Conservation (phyloP, 257 asterid genomes). For the Penstemon davidsonii region DNA sequence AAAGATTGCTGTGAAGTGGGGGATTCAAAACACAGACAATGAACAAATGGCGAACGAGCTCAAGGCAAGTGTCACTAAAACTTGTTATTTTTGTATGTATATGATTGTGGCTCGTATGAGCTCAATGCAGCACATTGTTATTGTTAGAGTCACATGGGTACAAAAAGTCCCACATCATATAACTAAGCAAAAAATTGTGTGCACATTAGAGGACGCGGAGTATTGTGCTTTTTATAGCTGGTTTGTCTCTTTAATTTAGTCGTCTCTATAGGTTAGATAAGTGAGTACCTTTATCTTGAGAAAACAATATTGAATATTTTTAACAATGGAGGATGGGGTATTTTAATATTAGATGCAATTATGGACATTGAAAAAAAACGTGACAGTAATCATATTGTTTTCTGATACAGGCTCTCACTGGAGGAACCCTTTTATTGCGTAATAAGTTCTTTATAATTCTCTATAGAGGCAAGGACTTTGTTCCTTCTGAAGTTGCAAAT, state of each 20-base stretch:
- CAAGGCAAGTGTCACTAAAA: constrained; percentile 58
- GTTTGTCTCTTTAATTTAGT: constrained; percentile 5
- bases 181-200: background rate
- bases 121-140: background rate
- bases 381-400: constrained; percentile 15
- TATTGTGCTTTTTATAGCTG: background rate
- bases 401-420: constrained; percentile 77
- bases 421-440: constrained; percentile 83
- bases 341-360: no score
- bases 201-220: background rate
- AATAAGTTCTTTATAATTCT: constrained; percentile 81
- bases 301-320: no score
- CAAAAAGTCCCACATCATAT: no score
- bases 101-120: constrained; percentile 9
- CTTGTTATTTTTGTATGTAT: constrained; percentile 18
- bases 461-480: constrained; percentile 90
- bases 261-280: background rate
- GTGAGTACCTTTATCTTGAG: no score
- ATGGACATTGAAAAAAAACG: no score
- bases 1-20: constrained; percentile 92
- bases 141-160: background rate
- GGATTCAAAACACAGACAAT: constrained; percentile 81
- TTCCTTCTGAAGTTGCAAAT: constrained; percentile 70
- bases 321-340: no score
- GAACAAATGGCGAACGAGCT: constrained; percentile 91